These are phyloP conservation scores for Fusarium sarcochroum DNA, from an alignment of 2,329 filamentous ascomycete genomes.

Conservation along the genomic window DNA sequence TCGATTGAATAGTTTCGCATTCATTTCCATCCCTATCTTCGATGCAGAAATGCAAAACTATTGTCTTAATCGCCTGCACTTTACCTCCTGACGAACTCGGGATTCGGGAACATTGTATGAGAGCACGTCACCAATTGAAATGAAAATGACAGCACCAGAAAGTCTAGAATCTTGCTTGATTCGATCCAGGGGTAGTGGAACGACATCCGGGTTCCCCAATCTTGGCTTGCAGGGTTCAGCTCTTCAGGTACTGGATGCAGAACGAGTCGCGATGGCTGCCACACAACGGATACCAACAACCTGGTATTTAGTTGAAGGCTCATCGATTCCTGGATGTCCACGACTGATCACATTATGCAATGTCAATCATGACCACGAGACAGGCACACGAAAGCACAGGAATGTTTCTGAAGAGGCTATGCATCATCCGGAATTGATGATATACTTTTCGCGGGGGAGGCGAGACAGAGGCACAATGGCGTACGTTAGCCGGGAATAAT, in stretches of 20 bases:
- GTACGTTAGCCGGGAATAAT: constrained; percentile 14
- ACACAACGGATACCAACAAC: no score
- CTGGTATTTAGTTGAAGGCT: background rate
- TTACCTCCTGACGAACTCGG: no score
- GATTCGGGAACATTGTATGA: no score
- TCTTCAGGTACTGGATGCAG: background rate
- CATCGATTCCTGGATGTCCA: background rate
- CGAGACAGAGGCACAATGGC: constrained; percentile 1
- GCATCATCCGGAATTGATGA: no score
- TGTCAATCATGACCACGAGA: background rate
- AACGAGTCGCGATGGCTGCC: background rate
- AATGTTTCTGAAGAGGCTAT: background rate
- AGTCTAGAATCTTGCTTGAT: constrained; percentile 1
- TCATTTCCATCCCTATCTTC: background rate
- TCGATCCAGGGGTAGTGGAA: constrained; percentile 9
- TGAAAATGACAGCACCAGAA: background rate
- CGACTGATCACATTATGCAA: background rate
- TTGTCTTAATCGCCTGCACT: no score
- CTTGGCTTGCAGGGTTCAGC: background rate
- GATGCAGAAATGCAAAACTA: no score
- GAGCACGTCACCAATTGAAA: background rate
- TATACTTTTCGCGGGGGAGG: background rate
- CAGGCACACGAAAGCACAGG: background rate
- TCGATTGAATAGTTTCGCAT: background rate
- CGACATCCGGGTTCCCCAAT: constrained; percentile 3